Conservation (phyloP, 768 basidiomycete genomes). For the Rhodotorula graminis region DNA sequence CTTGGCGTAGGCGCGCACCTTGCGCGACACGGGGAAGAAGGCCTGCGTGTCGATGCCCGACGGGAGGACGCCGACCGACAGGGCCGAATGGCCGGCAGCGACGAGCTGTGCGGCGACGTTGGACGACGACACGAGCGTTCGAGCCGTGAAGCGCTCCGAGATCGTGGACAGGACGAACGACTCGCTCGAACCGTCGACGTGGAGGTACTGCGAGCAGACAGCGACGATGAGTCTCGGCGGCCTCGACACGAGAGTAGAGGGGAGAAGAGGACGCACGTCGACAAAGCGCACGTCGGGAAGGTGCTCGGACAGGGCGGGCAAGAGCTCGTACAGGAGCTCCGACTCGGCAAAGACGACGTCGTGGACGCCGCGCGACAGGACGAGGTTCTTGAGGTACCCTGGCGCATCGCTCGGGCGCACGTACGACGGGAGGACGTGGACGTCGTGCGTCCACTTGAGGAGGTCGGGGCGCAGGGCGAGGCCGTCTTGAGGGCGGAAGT, state of each 20-base stretch:
- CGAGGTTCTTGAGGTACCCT: slow-evolving; percentile 34
- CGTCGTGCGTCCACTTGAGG: slow-evolving; percentile 37
- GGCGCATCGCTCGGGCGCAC: slow-evolving; percentile 31
- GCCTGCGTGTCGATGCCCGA: slow-evolving; percentile 28
- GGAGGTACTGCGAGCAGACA: not conserved
- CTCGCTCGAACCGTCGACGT: slow-evolving; percentile 26
- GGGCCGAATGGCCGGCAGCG: slow-evolving; percentile 4
- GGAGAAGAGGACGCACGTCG: slow-evolving; percentile 14
- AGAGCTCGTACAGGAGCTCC: slow-evolving; percentile 21
- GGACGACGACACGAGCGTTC: slow-evolving; percentile 28
- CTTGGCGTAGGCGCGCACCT: slow-evolving; percentile 5
- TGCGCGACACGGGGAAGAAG: slow-evolving; percentile 1
- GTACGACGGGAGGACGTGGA: slow-evolving; percentile 34
- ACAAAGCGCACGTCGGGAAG: slow-evolving; percentile 30
- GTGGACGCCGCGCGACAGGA: slow-evolving; percentile 2
- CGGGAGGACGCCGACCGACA: slow-evolving; percentile 30
- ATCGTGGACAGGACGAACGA: slow-evolving; percentile 27
- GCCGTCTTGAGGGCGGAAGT: slow-evolving; percentile 18
- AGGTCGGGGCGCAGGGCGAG: slow-evolving; percentile 28
- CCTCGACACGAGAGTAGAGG: not conserved
- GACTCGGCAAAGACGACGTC: slow-evolving; percentile 22
- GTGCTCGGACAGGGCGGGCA: slow-evolving; percentile 24
- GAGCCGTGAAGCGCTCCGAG: slow-evolving; percentile 30
- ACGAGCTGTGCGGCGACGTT: slow-evolving; percentile 24
- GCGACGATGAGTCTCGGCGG: too few species aligned